Conservation (phyloP, 2,329 filamentous ascomycete species). For the Microdochium trichocladiopsis region DNA sequence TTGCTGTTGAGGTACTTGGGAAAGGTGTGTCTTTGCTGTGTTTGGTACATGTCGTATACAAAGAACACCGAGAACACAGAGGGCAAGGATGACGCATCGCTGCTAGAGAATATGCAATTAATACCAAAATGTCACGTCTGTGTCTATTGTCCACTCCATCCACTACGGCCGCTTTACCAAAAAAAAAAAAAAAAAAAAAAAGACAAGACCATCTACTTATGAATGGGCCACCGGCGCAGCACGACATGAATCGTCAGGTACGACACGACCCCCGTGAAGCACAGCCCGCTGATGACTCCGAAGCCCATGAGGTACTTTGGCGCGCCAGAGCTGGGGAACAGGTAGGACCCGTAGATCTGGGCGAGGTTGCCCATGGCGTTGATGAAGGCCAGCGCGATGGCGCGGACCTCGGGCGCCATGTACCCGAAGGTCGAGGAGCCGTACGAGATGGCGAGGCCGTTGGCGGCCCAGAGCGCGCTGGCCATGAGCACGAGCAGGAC, state of each 20-base stretch:
- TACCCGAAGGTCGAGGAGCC: constrained; percentile 42
- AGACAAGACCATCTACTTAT: neutral
- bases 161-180: too few species aligned
- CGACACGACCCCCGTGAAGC: constrained; percentile 9
- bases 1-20: too few species aligned
- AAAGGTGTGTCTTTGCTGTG: too few species aligned
- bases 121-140: too few species aligned
- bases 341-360: constrained; percentile 42
- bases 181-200: too few species aligned
- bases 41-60: too few species aligned
- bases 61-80: too few species aligned
- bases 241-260: constrained; percentile 6
- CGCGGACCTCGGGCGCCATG: constrained; percentile 41
- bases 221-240: neutral
- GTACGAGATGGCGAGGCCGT: constrained; percentile 42
- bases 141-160: too few species aligned
- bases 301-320: constrained; percentile 14
- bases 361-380: constrained; percentile 47
- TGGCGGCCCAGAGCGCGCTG: constrained; percentile 44
- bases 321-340: constrained; percentile 16
- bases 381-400: constrained; percentile 42
- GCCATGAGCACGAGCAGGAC: constrained; percentile 49
- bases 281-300: constrained; percentile 16
- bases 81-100: too few species aligned
- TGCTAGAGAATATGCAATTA: too few species aligned